Evolutionary conservation across 768 basidiomycete genomes (phyloP).

Genomic region (Mycena crocata): DNA sequence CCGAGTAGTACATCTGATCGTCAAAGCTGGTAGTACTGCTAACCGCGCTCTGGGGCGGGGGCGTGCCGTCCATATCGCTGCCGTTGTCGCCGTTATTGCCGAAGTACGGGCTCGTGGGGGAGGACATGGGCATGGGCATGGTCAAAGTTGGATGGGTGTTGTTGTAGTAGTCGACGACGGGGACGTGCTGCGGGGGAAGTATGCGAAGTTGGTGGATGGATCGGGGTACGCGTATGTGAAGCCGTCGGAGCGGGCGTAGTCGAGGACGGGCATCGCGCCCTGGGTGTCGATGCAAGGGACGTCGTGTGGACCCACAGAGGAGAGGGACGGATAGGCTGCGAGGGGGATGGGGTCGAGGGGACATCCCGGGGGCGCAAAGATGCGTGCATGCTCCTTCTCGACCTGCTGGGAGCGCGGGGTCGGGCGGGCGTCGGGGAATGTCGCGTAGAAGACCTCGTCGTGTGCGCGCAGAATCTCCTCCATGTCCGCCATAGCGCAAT

Average conservation of each 20-base stretch:
- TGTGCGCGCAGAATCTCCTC: background rate
- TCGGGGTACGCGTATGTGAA: conserved; percentile 5
- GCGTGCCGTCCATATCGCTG: background rate
- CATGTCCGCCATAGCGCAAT: background rate
- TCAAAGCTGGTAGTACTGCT: background rate
- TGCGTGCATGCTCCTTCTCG: background rate
- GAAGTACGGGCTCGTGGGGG: background rate
- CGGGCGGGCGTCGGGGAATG: conserved; percentile 22
- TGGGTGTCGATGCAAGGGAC: background rate
- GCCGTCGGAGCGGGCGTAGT: background rate
- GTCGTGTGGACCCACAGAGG: too few relatives aligned
- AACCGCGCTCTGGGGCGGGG: background rate
- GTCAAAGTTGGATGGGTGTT: too few relatives aligned
- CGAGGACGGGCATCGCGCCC: background rate
- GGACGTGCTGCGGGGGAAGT: background rate
- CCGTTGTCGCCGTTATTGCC: too few relatives aligned
- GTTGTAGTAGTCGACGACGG: background rate
- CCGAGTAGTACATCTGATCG: too few relatives aligned
- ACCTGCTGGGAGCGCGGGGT: background rate
- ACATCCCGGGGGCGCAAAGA: background rate
- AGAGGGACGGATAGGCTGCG: too few relatives aligned
- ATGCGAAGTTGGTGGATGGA: background rate
- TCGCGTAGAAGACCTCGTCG: conserved; percentile 24
- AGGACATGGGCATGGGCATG: background rate
- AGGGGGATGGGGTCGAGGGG: background rate